Percentiles rank a stretch among this genome's conserved stretches.
phyloP scores from a whole-genome alignment of 2,329 filamentous ascomycete species.

The Polytolypa hystricis region DNA sequence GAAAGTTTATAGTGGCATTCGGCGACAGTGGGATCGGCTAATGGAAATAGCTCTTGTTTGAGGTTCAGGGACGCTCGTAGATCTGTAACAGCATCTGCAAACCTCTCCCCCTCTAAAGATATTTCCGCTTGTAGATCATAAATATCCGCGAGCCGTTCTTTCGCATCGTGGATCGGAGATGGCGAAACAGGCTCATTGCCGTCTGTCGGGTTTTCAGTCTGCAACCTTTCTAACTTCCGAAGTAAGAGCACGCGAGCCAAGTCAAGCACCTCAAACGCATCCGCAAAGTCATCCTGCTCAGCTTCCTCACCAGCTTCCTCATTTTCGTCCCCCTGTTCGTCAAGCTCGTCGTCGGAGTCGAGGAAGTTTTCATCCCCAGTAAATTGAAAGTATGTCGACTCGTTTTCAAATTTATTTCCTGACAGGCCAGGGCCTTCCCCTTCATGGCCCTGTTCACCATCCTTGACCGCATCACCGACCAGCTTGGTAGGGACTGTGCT shows the following conservation, averaged over 20 bases:
- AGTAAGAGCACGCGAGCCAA: slow-evolving; percentile 48
- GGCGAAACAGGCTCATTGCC: slow-evolving; percentile 16
- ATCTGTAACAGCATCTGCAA: slow-evolving; percentile 76
- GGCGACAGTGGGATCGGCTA: slow-evolving; percentile 74
- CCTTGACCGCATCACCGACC: slow-evolving; percentile 19
- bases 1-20: slow-evolving; percentile 97
- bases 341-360: slow-evolving; percentile 64
- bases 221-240: slow-evolving; percentile 42
- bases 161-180: slow-evolving; percentile 30
- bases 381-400: slow-evolving; percentile 67
- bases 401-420: slow-evolving; percentile 15
- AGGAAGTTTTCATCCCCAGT: slow-evolving; percentile 90
- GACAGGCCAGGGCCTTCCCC: slow-evolving; percentile 11
- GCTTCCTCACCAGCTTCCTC: slow-evolving; percentile 45
- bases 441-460: slow-evolving; percentile 10
- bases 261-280: slow-evolving; percentile 54
- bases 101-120: slow-evolving; percentile 91
- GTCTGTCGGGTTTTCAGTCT: slow-evolving; percentile 21
- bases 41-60: slow-evolving; percentile 66
- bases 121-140: slow-evolving; percentile 93
- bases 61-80: slow-evolving; percentile 65
- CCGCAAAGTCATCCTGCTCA: slow-evolving; percentile 53
- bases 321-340: slow-evolving; percentile 36
- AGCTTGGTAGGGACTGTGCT: slow-evolving; percentile 2
- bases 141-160: slow-evolving; percentile 81